phyloP scores from a whole-genome alignment of 352 stramenopile species.

The Phytophthora boehmeriae region DNA sequence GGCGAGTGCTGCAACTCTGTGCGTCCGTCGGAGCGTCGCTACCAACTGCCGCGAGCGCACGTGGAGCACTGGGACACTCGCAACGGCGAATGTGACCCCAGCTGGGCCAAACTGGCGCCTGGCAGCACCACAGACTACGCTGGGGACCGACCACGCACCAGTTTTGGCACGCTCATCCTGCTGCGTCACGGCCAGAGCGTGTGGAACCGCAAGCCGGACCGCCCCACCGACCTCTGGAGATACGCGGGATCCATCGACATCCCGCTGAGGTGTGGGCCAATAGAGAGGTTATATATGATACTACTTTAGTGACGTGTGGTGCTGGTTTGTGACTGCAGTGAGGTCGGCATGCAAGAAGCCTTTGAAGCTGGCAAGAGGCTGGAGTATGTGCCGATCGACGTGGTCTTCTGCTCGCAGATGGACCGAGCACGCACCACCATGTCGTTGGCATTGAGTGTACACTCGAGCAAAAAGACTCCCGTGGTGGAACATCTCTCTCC shows the following conservation, averaged over 20 bases:
- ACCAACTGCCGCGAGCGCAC: constrained; percentile 75
- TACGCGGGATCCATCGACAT: constrained; percentile 88
- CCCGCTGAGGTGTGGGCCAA: constrained; percentile 50
- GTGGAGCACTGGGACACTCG: constrained; percentile 74
- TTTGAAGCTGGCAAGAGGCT: constrained; percentile 79
- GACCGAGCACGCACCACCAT: constrained; percentile 80
- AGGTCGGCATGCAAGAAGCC: constrained; percentile 84
- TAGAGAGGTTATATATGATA: constrained; percentile 3
- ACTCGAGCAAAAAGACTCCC: constrained; percentile 83
- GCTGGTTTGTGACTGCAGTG: constrained; percentile 26
- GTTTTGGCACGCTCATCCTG: constrained; percentile 80
- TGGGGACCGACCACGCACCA: constrained; percentile 43
- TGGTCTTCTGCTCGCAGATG: constrained; percentile 89
- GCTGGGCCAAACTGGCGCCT: constrained; percentile 60
- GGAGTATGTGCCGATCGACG: constrained; percentile 78
- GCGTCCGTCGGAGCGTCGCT: constrained; percentile 57
- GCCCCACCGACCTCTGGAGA: constrained; percentile 74
- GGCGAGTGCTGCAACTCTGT: constrained; percentile 82
- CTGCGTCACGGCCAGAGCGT: constrained; percentile 86
- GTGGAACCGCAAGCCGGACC: constrained; percentile 85
- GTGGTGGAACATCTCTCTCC: constrained; percentile 79
- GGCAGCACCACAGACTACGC: constrained; percentile 10
- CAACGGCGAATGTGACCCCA: constrained; percentile 56
- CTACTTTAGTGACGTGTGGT: constrained; percentile 5
- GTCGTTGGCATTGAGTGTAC: constrained; percentile 77